These are phyloP conservation scores for Penicillium sp. DNA, from an alignment of 2,329 filamentous ascomycete species.

Conservation along the genomic window DNA sequence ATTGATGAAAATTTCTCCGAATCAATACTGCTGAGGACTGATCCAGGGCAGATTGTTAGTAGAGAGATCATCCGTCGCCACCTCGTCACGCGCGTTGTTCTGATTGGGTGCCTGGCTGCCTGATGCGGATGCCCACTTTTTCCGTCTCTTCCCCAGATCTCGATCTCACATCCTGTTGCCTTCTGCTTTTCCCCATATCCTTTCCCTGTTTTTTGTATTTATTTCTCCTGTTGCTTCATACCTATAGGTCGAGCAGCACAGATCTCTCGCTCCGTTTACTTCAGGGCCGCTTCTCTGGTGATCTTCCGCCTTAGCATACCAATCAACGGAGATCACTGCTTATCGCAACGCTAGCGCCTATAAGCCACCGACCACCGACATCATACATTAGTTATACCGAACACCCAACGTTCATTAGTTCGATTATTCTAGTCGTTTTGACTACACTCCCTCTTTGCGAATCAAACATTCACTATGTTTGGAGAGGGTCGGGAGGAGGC, in stretches of 20 bases:
- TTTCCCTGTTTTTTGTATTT: not conserved
- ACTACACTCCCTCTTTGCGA: not conserved
- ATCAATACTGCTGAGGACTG: not conserved
- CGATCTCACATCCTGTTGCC: not conserved
- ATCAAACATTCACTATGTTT: conserved; percentile 25
- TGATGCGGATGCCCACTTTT: conserved; percentile 3
- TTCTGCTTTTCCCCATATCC: not conserved
- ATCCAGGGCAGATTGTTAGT: not conserved
- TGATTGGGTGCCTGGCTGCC: conserved; percentile 12
- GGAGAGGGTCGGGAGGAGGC: conserved; percentile 34
- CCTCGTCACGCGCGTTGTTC: not conserved
- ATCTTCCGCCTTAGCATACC: conserved; percentile 16
- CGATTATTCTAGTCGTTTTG: conserved; percentile 8
- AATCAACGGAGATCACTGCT: conserved; percentile 20
- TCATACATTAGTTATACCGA: conserved; percentile 11
- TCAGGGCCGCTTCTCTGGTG: conserved; percentile 12
- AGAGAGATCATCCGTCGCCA: not conserved
- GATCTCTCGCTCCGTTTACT: not conserved
- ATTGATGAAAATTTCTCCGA: not conserved
- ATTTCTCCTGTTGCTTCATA: not conserved
- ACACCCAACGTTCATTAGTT: conserved; percentile 11
- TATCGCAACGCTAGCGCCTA: conserved; percentile 14
- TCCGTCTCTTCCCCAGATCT: conserved; percentile 8
- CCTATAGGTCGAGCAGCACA: not conserved
- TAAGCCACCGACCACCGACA: conserved; percentile 20